Conservation (phyloP, 306 rosid genomes). For the Coriaria nepalensis region DNA sequence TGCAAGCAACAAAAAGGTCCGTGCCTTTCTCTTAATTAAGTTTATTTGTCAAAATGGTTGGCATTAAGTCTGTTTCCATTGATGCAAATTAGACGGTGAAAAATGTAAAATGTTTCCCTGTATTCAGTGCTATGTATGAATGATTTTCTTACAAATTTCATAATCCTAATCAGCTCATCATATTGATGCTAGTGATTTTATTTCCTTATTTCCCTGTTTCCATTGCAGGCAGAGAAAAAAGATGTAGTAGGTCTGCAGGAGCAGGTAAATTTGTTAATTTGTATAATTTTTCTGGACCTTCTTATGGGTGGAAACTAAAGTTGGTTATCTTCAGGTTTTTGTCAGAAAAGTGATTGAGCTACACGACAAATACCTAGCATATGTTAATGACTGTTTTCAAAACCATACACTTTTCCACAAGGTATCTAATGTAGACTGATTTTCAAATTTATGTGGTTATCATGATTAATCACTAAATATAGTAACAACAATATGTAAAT, state of each 20-base stretch:
- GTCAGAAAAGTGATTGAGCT: conserved; percentile 45
- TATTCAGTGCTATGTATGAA: too few species aligned
- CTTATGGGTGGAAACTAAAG: conserved; percentile 17
- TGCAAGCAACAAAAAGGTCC: conserved; percentile 82
- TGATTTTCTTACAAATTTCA: too few species aligned
- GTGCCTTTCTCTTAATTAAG: conserved; percentile 10
- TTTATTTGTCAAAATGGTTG: too few species aligned
- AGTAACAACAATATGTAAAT: too few species aligned
- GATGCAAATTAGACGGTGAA: too few species aligned
- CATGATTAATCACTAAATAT: too few species aligned
- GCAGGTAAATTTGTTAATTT: conserved; percentile 22
- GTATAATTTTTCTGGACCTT: conserved; percentile 5
- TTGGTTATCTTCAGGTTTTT: conserved; percentile 32
- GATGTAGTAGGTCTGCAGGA: conserved; percentile 56
- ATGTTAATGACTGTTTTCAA: conserved; percentile 75
- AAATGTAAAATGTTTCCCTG: too few species aligned
- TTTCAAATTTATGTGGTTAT: background rate
- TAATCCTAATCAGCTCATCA: too few species aligned
- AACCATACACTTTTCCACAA: conserved; percentile 57
- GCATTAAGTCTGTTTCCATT: too few species aligned
- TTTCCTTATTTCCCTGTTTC: conserved; percentile 13
- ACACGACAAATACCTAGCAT: conserved; percentile 42
- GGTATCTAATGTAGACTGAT: conserved; percentile 20
- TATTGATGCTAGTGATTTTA: too few species aligned
- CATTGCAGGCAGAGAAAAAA: conserved; percentile 70